Conservation (phyloP, 2,329 filamentous ascomycete genomes). For the Cladophialophora exuberans region DNA sequence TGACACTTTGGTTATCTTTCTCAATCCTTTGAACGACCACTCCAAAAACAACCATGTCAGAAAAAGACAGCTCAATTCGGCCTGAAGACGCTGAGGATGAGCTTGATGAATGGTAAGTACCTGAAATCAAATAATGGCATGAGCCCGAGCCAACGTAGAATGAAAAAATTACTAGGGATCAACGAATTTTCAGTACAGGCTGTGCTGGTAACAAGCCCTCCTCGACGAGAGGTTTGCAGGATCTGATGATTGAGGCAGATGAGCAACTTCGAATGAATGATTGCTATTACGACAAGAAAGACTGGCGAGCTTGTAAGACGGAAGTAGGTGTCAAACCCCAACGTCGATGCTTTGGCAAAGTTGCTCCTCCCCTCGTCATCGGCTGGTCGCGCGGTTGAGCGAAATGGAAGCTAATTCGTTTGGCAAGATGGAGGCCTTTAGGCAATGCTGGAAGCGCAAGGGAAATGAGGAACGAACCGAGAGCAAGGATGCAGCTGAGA, state of each 20-base stretch:
- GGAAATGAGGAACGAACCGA: slow-evolving; percentile 83
- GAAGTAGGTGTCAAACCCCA: slow-evolving; percentile 66
- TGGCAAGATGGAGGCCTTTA: slow-evolving; percentile 82
- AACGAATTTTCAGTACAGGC: slow-evolving; percentile 95
- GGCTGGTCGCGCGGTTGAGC: slow-evolving; percentile 8
- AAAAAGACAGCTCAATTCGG: slow-evolving; percentile 53
- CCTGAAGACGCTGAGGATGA: slow-evolving; percentile 73
- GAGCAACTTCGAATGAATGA: slow-evolving; percentile 92
- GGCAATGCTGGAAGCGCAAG: slow-evolving; percentile 86
- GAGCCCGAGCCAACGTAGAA: neutral
- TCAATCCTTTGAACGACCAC: slow-evolving; percentile 1
- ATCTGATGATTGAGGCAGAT: slow-evolving; percentile 54
- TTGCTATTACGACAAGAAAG: slow-evolving; percentile 94
- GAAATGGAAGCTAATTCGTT: neutral
- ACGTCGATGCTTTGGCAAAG: slow-evolving; percentile 7
- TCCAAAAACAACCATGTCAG: slow-evolving; percentile 54
- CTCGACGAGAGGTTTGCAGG: neutral
- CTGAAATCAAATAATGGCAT: slow-evolving; percentile 6
- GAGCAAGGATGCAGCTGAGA: slow-evolving; percentile 64
- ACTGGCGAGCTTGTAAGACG: slow-evolving; percentile 85
- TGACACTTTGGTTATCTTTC: slow-evolving; percentile 17
- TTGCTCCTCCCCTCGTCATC: neutral
- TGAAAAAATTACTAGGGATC: slow-evolving; percentile 86
- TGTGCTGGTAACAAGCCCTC: slow-evolving; percentile 64
- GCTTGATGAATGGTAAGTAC: slow-evolving; percentile 83